Evolutionary conservation across 2,329 filamentous ascomycete genomes (phyloP), one percentile per base, ranked within the genome.

Genomic region (Neospermospora avenae): DNA sequence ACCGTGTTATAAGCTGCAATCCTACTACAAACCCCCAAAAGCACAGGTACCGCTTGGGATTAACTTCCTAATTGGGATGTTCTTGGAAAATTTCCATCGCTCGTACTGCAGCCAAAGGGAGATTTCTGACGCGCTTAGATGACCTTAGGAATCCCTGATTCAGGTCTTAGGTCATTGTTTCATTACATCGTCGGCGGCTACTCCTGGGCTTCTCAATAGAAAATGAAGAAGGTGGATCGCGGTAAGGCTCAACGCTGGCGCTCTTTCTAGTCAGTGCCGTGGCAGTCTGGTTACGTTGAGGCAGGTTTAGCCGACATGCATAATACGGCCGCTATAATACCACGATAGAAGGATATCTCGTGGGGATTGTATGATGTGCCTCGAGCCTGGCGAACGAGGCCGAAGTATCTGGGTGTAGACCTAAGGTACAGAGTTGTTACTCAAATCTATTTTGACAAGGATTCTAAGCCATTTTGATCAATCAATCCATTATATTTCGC

Each of bases 71-170:
- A 14, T 35, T 20, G 14, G 35, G 20, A 42, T 18, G 39, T 18
- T 2, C n/a, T 42, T 22, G n/a, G 35, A n/a, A 39, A 22, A 18
- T 16, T 11, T 8, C 34, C 48, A 37, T 4, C 22, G 7, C 5
- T 54, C 51, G 51, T 54, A 54, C 28, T 16, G 8, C 37, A 54
- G 51, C 51, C 51, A 53, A 16, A 42, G 16, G n/a, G 11, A 42
- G 6, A n/a, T 3, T 42, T 3, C 20, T 54, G 13, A 14, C 51
- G 51, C 51, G 31, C 49, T 42, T 54, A 54, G 24, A n/a, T 22
- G 51, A 13, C 22, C 22, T 14, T 25, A 54, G 22, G 28, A 8
- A 22, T 13, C 34, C 35, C 13, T 39, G 51, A 28, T 18, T 25
- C 14, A 41, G 5, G 16, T 42, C 51, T 41, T 49, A 42, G 11